These are phyloP conservation scores for Eimeria maxima DNA, from an alignment of 169 alveolate genomes.

Conservation along the genomic window DNA sequence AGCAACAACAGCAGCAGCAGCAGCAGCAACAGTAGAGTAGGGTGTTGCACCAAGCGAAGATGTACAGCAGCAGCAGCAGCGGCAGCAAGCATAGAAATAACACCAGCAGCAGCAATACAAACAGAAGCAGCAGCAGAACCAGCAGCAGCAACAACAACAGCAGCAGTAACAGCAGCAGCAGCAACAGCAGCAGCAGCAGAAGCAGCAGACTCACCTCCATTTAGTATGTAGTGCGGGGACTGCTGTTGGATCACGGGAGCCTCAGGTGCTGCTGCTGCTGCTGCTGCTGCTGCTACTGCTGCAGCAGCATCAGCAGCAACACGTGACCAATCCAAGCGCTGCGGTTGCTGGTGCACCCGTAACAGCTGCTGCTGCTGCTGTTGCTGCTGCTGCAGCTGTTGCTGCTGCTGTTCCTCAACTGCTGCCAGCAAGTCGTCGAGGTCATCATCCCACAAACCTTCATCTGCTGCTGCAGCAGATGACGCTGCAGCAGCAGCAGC, in stretches of 20 bases:
- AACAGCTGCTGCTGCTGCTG: not conserved
- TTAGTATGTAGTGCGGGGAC: not conserved
- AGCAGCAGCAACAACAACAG: not conserved
- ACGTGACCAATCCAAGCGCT: not conserved
- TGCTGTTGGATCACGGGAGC: not conserved
- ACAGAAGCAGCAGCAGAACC: not conserved
- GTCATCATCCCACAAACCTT: not conserved
- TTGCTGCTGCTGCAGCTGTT: not conserved
- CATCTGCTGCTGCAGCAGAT: conserved; percentile 15
- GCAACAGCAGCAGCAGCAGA: not conserved
- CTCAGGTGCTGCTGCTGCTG: not conserved
- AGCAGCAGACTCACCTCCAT: conserved; percentile 3
- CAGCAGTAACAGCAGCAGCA: not conserved
- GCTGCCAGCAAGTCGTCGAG: not conserved
- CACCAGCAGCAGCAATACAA: not conserved
- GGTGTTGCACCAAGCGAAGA: too few species aligned
- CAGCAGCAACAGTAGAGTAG: not conserved
- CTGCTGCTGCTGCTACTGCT: not conserved
- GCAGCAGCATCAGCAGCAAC: not conserved
- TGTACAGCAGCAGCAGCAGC: not conserved
- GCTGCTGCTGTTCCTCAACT: too few species aligned
- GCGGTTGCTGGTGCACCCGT: not conserved
- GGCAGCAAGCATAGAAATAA: not conserved
- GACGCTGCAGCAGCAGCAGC: too few species aligned
- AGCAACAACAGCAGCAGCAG: not conserved